Evolutionary conservation across 805 yeast genomes (phyloP).

Genomic region (Zygosaccharomyces gambellarensis): DNA sequence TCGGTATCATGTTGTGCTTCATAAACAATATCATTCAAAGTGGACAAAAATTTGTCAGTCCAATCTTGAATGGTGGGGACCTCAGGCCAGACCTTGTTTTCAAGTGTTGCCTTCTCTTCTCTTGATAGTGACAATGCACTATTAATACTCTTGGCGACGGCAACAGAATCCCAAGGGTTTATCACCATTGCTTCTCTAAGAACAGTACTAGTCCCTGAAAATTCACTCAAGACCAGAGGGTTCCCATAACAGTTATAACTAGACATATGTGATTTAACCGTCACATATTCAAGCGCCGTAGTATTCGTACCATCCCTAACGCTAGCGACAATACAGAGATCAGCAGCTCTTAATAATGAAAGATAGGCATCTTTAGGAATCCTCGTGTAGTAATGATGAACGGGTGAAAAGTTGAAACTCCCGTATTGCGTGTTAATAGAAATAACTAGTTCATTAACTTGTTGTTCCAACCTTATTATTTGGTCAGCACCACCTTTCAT

Average conservation of each 20-base stretch:
- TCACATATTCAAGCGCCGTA: slow-evolving; percentile 86
- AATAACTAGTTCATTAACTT: slow-evolving; percentile 76
- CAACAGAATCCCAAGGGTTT: slow-evolving; percentile 96
- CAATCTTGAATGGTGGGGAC: slow-evolving; percentile 79
- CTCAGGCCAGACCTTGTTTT: slow-evolving; percentile 52
- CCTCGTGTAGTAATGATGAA: slow-evolving; percentile 88
- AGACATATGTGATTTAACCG: slow-evolving; percentile 62
- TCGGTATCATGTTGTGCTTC: slow-evolving; percentile 22
- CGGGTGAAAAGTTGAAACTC: slow-evolving; percentile 74
- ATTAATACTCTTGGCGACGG: slow-evolving; percentile 80
- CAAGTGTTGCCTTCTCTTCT: slow-evolving; percentile 43
- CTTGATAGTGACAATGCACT: slow-evolving; percentile 55
- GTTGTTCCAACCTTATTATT: slow-evolving; percentile 63
- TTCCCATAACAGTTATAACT: slow-evolving; percentile 37
- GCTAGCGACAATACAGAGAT: slow-evolving; percentile 81
- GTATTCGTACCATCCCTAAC: slow-evolving; percentile 96
- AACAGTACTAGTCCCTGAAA: slow-evolving; percentile 80
- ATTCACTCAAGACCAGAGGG: slow-evolving; percentile 86
- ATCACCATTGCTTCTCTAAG: slow-evolving; percentile 71
- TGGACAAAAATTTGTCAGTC: slow-evolving; percentile 59
- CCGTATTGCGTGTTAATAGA: slow-evolving; percentile 85
- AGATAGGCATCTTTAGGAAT: slow-evolving; percentile 83
- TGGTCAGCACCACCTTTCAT: slow-evolving; percentile 32
- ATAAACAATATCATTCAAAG: slow-evolving; percentile 39
- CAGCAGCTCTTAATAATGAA: slow-evolving; percentile 85